phyloP scores from a whole-genome alignment of 345 rosid species.

The Microcos paniculata region DNA sequence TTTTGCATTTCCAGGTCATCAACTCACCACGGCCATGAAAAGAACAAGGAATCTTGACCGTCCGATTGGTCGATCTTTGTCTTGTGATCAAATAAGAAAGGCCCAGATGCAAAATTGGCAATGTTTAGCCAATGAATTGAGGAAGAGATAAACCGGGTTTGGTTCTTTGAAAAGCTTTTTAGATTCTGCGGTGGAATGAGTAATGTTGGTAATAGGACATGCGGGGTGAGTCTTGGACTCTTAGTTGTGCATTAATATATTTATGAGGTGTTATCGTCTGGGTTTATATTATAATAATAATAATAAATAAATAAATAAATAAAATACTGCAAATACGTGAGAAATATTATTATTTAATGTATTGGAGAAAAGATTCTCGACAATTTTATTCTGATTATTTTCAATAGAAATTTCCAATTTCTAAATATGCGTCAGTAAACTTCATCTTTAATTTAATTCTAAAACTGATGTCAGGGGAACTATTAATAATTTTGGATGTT shows the following conservation, averaged over 20 bases:
- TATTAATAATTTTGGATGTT: neutral
- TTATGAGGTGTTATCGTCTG: slow-evolving; percentile 8
- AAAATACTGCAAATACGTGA: slow-evolving; percentile 20
- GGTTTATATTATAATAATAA: neutral
- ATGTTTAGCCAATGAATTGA: neutral
- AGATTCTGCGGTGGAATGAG: neutral
- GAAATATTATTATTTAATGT: slow-evolving; percentile 5
- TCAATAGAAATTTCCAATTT: neutral
- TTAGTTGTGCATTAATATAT: slow-evolving; percentile 20
- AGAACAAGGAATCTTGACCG: neutral
- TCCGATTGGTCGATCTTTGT: slow-evolving; percentile 13
- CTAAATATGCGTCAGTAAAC: neutral
- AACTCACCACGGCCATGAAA: neutral
- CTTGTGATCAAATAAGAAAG: slow-evolving; percentile 15
- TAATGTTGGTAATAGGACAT: slow-evolving; percentile 1
- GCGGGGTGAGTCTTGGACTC: slow-evolving; percentile 8
- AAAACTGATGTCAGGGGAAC: too few species aligned
- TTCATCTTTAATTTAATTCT: neutral
- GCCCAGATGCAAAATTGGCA: slow-evolving; percentile 19
- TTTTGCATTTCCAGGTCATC: slow-evolving; percentile 11
- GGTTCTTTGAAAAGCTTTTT: neutral
- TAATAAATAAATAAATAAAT: too few species aligned
- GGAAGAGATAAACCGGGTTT: neutral
- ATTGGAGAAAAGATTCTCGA: neutral
- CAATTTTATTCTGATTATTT: neutral